Evolutionary conservation across 2,329 filamentous ascomycete genomes (phyloP).

Genomic region (Aspergillus sp.): DNA sequence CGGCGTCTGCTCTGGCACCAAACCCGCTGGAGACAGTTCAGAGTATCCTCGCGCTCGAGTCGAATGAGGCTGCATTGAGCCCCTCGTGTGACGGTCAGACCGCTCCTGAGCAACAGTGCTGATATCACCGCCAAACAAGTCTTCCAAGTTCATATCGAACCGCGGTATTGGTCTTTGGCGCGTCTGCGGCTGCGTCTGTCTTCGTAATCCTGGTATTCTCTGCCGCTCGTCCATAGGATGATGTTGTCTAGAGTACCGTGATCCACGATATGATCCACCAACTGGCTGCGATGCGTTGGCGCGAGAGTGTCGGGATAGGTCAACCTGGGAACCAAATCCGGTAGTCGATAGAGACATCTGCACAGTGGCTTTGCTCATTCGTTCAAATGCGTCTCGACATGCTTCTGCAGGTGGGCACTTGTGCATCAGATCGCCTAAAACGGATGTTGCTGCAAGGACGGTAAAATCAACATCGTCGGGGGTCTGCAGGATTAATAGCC

Average conservation of each 20-base stretch:
- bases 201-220: conserved; percentile 19
- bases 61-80: conserved; percentile 20
- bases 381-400: conserved; percentile 87
- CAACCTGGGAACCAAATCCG: conserved; percentile 58
- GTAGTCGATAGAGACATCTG: conserved; percentile 88
- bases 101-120: conserved; percentile 30
- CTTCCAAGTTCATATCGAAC: conserved; percentile 53
- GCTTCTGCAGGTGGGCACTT: conserved; percentile 94
- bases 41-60: conserved; percentile 14
- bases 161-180: conserved; percentile 44
- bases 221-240: conserved; percentile 15
- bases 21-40: conserved; percentile 18
- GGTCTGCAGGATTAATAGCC: conserved; percentile 40
- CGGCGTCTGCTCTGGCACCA: conserved; percentile 15
- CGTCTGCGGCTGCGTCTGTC: conserved; percentile 26
- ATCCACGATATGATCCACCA: conserved; percentile 9
- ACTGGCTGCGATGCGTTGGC: conserved; percentile 8
- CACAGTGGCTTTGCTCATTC: conserved; percentile 90
- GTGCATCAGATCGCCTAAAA: conserved; percentile 82
- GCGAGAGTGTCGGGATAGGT: conserved; percentile 18
- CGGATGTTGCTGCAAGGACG: conserved; percentile 84
- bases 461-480: conserved; percentile 98
- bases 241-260: conserved; percentile 11
- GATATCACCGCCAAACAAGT: conserved; percentile 41
- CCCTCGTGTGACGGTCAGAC: conserved; percentile 24